Evolutionary conservation across 1,139 yeast genomes (phyloP), one percentile per base, ranked within the genome.

Genomic region (Yamadazyma epiphylla): DNA sequence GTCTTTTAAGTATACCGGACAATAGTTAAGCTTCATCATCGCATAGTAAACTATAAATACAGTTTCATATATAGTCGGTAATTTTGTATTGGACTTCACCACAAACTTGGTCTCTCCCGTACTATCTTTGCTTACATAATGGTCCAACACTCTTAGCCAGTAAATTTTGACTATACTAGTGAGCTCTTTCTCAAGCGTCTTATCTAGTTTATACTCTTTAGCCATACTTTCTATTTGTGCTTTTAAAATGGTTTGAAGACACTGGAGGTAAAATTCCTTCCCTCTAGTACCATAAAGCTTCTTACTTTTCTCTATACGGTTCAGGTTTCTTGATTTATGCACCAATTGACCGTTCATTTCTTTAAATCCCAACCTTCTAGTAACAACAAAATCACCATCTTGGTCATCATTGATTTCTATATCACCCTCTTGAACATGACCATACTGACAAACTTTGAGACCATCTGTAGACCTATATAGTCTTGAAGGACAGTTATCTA

Each of bases 401-500:
- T 77, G 87, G 25, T 84, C 95, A 46, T 83, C 89, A 41, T 82
- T 81, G 44, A 76, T 68, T 52, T 87, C 95, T 21, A 84, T 55
- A 39, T 80, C 84, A 24, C 91, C 89, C 41, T 82, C 91, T 55
- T 76, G 74, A 13, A 88, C 87, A 58, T 91, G 98, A 2, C 97
- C 96, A 49, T 74, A 82, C 49, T 85, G 89, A 52, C 98, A 91
- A 14, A 87, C 80, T 35, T 79, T 71, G 33, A 75, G 75, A 15
- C 97, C 97, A 48, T 84, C 87, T 7, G 76, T 63, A 21, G 73
- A 58, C 30, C 82, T 69, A 75, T 86, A 91, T 30, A 80, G 70
- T 28, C 78, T 60, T 2, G 96, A 84, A 4, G 83, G 76, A 58
- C 98, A 91, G 62, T 91, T 89, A 41, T 83, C 89, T 3, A 80